Conservation (phyloP, 2,329 filamentous ascomycete species). For the Ophiobolus disseminans region DNA sequence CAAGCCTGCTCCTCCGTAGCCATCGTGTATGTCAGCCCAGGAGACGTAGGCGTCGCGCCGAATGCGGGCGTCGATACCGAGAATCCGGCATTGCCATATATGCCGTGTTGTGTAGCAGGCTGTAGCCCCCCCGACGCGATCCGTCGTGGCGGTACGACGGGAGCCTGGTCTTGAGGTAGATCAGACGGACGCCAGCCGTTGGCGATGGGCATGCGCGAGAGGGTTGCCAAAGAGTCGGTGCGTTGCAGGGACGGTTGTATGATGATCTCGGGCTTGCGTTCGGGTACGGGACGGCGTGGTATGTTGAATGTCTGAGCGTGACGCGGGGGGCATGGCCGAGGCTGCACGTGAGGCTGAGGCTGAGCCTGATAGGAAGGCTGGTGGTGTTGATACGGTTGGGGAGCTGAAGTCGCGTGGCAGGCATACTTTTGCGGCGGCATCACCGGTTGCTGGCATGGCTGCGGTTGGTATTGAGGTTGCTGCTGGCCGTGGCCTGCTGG, state of each 20-base stretch:
- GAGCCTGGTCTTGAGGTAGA: conserved; percentile 8
- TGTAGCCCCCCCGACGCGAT: conserved; percentile 8
- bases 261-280: conserved; percentile 31
- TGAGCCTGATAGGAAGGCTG: conserved; percentile 7
- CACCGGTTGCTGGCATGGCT: conserved; percentile 12
- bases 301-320: conserved; percentile 37
- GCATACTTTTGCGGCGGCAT: conserved; percentile 35
- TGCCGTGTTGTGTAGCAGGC: conserved; percentile 21
- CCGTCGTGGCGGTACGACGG: conserved; percentile 19
- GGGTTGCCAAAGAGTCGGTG: conserved; percentile 41
- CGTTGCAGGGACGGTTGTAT: conserved; percentile 41
- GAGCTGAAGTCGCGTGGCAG: conserved; percentile 24
- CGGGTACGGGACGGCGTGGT: conserved; percentile 36
- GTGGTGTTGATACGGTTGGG: conserved; percentile 16
- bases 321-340: conserved; percentile 18
- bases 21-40: conserved; percentile 22
- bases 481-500: conserved; percentile 21
- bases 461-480: conserved; percentile 16
- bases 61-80: conserved; percentile 39
- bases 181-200: conserved; percentile 37
- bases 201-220: conserved; percentile 45
- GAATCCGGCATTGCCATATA: conserved; percentile 37
- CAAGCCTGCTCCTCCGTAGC: conserved; percentile 9
- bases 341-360: conserved; percentile 18
- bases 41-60: conserved; percentile 28